Evolutionary conservation across 208 protist species (phyloP).

Genomic region (Angomonas desouzai): DNA sequence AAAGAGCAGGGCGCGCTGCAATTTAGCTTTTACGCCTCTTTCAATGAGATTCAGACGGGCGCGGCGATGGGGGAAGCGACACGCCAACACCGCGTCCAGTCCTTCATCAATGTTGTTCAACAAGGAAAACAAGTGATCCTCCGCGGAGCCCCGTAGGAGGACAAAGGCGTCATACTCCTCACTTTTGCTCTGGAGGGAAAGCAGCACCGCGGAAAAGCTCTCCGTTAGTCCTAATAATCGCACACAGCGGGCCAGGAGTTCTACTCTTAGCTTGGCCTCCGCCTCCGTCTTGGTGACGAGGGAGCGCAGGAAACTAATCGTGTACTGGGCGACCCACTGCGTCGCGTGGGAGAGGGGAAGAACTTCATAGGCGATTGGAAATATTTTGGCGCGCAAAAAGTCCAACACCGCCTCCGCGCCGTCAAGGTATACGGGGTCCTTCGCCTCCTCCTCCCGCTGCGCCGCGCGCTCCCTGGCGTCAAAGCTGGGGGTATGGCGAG

Average conservation of each 20-base stretch:
- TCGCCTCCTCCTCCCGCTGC: slow-evolving; percentile 10
- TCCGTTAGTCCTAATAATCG: slow-evolving; percentile 66
- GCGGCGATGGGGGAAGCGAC: slow-evolving; percentile 54
- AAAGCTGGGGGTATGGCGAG: slow-evolving; percentile 12
- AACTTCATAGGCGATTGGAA: slow-evolving; percentile 36
- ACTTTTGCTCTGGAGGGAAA: slow-evolving; percentile 54
- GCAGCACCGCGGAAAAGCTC: slow-evolving; percentile 58
- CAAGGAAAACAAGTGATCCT: slow-evolving; percentile 40
- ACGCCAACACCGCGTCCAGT: slow-evolving; percentile 34
- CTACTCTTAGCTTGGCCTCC: slow-evolving; percentile 56
- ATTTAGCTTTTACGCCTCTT: slow-evolving; percentile 37
- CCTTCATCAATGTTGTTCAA: slow-evolving; percentile 47
- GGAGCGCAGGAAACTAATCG: slow-evolving; percentile 68
- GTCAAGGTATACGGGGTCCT: slow-evolving; percentile 25
- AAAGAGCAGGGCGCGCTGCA: slow-evolving; percentile 58
- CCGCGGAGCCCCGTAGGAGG: slow-evolving; percentile 31
- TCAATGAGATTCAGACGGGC: slow-evolving; percentile 42
- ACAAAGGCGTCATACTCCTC: slow-evolving; percentile 71
- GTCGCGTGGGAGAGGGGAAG: slow-evolving; percentile 51
- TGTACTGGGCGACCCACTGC: slow-evolving; percentile 87
- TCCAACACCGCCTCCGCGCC: slow-evolving; percentile 62
- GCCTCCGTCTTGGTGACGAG: slow-evolving; percentile 28
- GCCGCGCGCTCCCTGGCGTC: slow-evolving; percentile 7
- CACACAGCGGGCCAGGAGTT: slow-evolving; percentile 70
- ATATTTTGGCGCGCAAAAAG: slow-evolving; percentile 41